Conservation (phyloP, 805 yeast species). For the Wickerhamiella spandovensis region DNA sequence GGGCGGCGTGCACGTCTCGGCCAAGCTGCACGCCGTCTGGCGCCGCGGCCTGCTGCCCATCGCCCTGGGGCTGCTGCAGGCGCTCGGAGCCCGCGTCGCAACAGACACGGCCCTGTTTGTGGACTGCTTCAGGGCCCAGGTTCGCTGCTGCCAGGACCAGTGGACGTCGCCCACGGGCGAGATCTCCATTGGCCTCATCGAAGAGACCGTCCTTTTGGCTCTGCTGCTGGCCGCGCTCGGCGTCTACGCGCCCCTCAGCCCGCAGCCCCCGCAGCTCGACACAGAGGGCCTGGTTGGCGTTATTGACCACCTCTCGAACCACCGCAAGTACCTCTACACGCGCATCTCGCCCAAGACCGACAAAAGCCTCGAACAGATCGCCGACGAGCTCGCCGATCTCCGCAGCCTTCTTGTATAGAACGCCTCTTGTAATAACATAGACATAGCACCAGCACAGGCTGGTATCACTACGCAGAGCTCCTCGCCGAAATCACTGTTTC, state of each 20-base stretch:
- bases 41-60: constrained; percentile 67
- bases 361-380: constrained; percentile 45
- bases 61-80: constrained; percentile 42
- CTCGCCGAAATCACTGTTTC: too few relatives aligned
- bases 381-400: constrained; percentile 36
- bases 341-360: constrained; percentile 47
- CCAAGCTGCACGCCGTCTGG: constrained; percentile 62
- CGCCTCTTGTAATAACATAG: too few relatives aligned
- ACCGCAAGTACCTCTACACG: constrained; percentile 70
- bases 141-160: constrained; percentile 44
- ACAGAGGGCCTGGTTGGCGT: constrained; percentile 47
- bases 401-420: constrained; percentile 3
- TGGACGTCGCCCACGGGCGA: constrained; percentile 51
- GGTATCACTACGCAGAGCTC: too few relatives aligned
- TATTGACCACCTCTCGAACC: constrained; percentile 62
- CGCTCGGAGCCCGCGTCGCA: constrained; percentile 47
- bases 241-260: constrained; percentile 27
- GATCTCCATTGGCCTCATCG: constrained; percentile 36
- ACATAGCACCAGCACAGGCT: too few relatives aligned
- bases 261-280: constrained; percentile 18
- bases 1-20: constrained; percentile 43
- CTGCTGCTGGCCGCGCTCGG: constrained; percentile 47
- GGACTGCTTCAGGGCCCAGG: constrained; percentile 50
- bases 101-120: constrained; percentile 56
- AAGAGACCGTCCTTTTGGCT: constrained; percentile 58